Base-by-base conservation (phyloP, 371 early-diverging fungal species). In the Syncephalastrum contaminatum region DNA sequence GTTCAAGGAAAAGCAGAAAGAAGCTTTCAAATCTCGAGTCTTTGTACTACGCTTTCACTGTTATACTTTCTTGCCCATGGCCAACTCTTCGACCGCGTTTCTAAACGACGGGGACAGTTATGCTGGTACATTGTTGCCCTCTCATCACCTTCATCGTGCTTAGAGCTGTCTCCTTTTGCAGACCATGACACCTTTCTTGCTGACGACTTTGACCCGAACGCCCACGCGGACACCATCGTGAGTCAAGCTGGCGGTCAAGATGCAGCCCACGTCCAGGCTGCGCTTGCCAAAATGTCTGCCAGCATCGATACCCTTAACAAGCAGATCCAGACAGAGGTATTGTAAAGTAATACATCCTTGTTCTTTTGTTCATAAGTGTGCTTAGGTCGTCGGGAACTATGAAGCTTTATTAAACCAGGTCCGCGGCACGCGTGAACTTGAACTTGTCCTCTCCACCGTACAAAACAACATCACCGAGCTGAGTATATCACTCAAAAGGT, bases 251-350 rank as follows among this genome's bases (percentile, higher is more conserved):
- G 72, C 15, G 56, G 62, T 22, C 59, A 54, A n/a, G 84, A 81
- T 42, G 78, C 70, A 22, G 71, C 69, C 10, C 89, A 89, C 60
- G 80, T 89, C 25, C 67, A 83, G 4, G 80, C 86, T 8, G 84
- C 89, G 2, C 73, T 91, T 2, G 80, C 88, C 10, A 88, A 83
- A 58, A 73, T 91, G 36, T 76, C 83, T 12, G 88, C 88, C 69
- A 85, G 82, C 48, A 85, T 91, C 47, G 90, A 90, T 45, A 85
- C 84, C 62, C 73, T 91, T 42, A 86, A 87, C 59, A 89, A 88
- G 58, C 86, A 89, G 48, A 82, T 91, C 5, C 86, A 88, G 46
- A 87, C 87, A n/a, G 85, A 89, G 78, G 91, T 86, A 70, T 27
- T 24, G 25, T 19, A 15, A 40, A 40, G 27, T 21, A 7, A 27